Base-by-base conservation (phyloP, 1,139 yeast genomes). In the Diutina scorzettiae region DNA sequence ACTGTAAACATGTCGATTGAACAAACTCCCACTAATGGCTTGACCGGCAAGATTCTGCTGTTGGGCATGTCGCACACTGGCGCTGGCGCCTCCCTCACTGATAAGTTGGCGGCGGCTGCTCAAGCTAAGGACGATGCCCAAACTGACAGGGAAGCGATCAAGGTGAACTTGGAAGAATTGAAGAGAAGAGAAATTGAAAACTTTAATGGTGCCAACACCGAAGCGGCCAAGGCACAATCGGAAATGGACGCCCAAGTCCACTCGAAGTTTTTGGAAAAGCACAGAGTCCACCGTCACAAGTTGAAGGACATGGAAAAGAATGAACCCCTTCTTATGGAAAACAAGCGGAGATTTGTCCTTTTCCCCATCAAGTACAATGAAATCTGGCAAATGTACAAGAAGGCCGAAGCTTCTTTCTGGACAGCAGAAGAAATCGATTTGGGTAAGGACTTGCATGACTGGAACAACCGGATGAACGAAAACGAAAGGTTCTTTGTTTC, bases 401-500 rank as follows among this genome's bases (percentile, higher is more conserved):
- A 89, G 68, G 96, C 97, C 37, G 98, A 91, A 71, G 97, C 98
- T 20, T 86, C 96, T 11, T 91, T 91, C 75, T 91, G 99, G 99
- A 91, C 98, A 42, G 96, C 98, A 44, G 99, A 91, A 70, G 99
- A 91, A 69, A 87, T 93, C 53, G 99, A 91, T 63, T 73, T 91
- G 53, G 80, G 94, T 48, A 91, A 91, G 71, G 99, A 91, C 62
- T 60, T 73, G 49, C 74, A 73, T 55, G 97, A 91, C 67, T 89
- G 97, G 96, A 86, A 84, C 58, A 71, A 81, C 64, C 71, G 69
- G 54, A 69, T 91, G 65, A 86, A 71, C 57, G 91, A 84, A 43
- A 89, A 87, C 59, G 97, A 91, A 71, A 77, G 94, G 57, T 89
- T 66, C 65, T 93, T 91, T 62, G 69, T 91, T 51, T 82, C 95